Conservation (phyloP, 352 stramenopile genomes). For the Globisporangium cystogenes region DNA sequence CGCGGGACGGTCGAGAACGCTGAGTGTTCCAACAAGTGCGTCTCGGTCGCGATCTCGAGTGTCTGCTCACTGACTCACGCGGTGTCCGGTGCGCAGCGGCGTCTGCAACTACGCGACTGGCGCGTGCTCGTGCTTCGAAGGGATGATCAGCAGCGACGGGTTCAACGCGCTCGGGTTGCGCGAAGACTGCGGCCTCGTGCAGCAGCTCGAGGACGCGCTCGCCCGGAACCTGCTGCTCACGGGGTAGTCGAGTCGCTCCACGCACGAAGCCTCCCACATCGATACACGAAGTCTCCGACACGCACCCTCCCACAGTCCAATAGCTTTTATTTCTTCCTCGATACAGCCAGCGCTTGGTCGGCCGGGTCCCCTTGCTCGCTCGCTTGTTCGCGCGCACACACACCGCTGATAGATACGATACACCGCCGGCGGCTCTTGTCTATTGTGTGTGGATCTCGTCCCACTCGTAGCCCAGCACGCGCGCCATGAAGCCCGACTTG, state of each 20-base stretch:
- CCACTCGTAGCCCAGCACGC: slow-evolving; percentile 82
- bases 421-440: background rate
- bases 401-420: slow-evolving; percentile 12
- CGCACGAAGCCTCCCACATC: background rate
- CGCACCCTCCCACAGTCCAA: too few species aligned
- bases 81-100: slow-evolving; percentile 19
- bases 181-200: slow-evolving; percentile 59
- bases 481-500: slow-evolving; percentile 80
- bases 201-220: slow-evolving; percentile 34
- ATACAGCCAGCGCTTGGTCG: too few species aligned
- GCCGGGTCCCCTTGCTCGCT: too few species aligned
- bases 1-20: slow-evolving; percentile 61
- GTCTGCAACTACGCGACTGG: slow-evolving; percentile 54
- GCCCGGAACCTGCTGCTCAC: slow-evolving; percentile 19
- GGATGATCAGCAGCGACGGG: slow-evolving; percentile 63
- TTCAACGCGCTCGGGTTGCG: slow-evolving; percentile 35
- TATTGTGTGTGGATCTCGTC: slow-evolving; percentile 44
- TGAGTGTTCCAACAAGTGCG: slow-evolving; percentile 73
- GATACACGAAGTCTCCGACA: too few species aligned
- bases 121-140: slow-evolving; percentile 57
- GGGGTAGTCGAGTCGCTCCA: slow-evolving; percentile 7
- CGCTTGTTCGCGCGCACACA: background rate
- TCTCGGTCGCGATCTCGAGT: slow-evolving; percentile 9
- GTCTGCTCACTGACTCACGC: background rate
- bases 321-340: too few species aligned